A percentile compares a stretch with the other conserved stretches of the same genome.
These are phyloP conservation scores for Mychonastes homosphaera DNA, from an alignment of 139 green algal genomes.

Conservation along the genomic window DNA sequence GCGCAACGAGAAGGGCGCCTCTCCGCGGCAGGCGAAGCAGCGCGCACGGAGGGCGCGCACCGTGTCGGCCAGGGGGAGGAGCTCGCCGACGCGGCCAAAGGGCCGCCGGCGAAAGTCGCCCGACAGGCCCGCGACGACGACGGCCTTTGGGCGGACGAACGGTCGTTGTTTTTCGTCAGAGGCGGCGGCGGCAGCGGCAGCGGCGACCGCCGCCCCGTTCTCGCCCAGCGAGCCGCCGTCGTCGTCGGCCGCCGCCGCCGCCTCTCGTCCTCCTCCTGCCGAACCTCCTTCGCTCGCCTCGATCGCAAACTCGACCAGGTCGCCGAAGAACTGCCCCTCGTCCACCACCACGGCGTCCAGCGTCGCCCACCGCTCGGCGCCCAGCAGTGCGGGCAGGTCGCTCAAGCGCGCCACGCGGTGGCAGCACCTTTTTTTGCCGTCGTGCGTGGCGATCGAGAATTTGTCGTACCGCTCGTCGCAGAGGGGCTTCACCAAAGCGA, in stretches of 20 bases:
- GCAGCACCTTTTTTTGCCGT: slow-evolving; percentile 15
- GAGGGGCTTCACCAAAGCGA: slow-evolving; percentile 10
- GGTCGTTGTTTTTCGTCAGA: too few relatives aligned
- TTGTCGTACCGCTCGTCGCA: slow-evolving; percentile 19
- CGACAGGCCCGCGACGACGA: slow-evolving; percentile 51
- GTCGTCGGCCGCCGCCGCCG: slow-evolving; percentile 50
- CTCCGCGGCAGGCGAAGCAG: slow-evolving; percentile 46
- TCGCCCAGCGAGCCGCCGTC: too few relatives aligned
- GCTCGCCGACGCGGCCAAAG: slow-evolving; percentile 36
- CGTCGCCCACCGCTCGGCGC: not conserved
- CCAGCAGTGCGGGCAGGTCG: slow-evolving; percentile 6
- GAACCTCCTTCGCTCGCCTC: too few relatives aligned
- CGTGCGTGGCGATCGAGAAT: slow-evolving; percentile 15
- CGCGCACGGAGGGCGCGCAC: slow-evolving; percentile 54
- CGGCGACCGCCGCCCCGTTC: too few relatives aligned
- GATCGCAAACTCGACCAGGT: slow-evolving; percentile 52
- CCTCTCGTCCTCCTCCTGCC: too few relatives aligned
- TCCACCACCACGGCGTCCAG: slow-evolving; percentile 59
- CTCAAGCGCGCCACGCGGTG: slow-evolving; percentile 1
- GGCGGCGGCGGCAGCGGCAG: too few relatives aligned
- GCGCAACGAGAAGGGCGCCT: slow-evolving; percentile 20
- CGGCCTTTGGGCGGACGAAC: too few relatives aligned
- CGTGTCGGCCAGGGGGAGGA: slow-evolving; percentile 59
- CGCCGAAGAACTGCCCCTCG: slow-evolving; percentile 69
- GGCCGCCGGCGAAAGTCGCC: slow-evolving; percentile 12